Evolutionary conservation across 306 rosid species (phyloP), one percentile per base, ranked within the genome.

Genomic region (Cotoneaster glaucophyllus): DNA sequence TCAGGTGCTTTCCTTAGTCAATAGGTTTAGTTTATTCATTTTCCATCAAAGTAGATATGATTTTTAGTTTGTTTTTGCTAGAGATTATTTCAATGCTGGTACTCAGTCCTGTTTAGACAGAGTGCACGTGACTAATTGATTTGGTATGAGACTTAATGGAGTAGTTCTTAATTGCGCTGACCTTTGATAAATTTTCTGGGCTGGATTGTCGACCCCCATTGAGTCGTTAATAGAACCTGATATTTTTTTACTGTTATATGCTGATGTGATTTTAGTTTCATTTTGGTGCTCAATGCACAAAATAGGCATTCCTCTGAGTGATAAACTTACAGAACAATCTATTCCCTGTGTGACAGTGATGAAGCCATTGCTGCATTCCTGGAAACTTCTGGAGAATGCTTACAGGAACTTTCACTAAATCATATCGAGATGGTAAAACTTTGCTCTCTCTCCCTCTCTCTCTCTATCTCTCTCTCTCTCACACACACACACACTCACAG

Each of bases 391-490:
- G 97, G 93, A 77, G 87, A 66, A 69, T 63, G 56, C 74, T 81
- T 95, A 69, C 79, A 76, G 72, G 96, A 92, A 78, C 90, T 95
- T 83, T 90, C 97, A 18, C 82, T 95, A 50, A 95, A 92, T 85
- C 83, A 77, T 64, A 77, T 95, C 53, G 89, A 39, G 81, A 85
- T 81, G 97, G 99, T 92, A 82, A 32, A 11, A 58, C 37, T 41
- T 63, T 29, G 58, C 45, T 29, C 69, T 7, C 34, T 73, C 57
- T 32, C 70, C 48, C 77, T 50, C 54, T 53, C 69, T 11, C 76
- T 54, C 58, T 22, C 8, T 57, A 29, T 1, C 28, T 54, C 61
- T 54, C 61, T 19, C 66, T 70, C 52, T 10, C n/a, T 71, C 45
- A 45, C 11, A 1, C 50, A 63, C 48, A 66, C 41, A 67, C 57